These are phyloP conservation scores for Tetrapyrgos nigripes DNA, from an alignment of 1,284 basidiomycete genomes.

Conservation along the genomic window DNA sequence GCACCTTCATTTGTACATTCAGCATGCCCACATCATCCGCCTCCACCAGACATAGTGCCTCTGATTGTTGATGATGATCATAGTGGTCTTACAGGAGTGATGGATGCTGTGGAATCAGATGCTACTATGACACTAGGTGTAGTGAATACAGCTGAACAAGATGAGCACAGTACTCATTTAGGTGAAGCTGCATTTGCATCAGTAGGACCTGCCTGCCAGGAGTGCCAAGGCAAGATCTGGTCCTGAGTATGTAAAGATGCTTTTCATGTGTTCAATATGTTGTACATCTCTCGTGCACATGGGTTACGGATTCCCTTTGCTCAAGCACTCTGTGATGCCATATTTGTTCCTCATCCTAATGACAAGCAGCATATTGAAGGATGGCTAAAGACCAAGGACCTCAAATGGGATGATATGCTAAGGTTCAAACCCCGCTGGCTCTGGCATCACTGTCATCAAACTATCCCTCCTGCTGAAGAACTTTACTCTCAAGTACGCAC, in stretches of 20 bases:
- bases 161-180: background rate
- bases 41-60: background rate
- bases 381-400: constrained; percentile 17
- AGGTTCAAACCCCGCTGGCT: constrained; percentile 25
- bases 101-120: too few species aligned
- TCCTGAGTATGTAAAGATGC: constrained; percentile 30
- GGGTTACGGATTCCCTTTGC: constrained; percentile 29
- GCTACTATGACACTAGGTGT: too few species aligned
- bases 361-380: constrained; percentile 26
- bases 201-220: background rate
- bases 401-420: constrained; percentile 27
- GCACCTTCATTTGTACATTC: background rate
- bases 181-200: background rate
- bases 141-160: background rate
- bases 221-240: background rate
- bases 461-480: constrained; percentile 33
- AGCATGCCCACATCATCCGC: background rate
- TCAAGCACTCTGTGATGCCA: constrained; percentile 30
- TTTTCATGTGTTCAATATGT: constrained; percentile 35
- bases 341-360: constrained; percentile 30
- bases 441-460: constrained; percentile 23
- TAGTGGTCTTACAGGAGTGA: background rate
- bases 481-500: constrained; percentile 28
- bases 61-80: background rate
- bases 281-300: constrained; percentile 31